Base-by-base conservation (phyloP, 108 stramenopile genomes). In the Discostella stelligeroides region DNA sequence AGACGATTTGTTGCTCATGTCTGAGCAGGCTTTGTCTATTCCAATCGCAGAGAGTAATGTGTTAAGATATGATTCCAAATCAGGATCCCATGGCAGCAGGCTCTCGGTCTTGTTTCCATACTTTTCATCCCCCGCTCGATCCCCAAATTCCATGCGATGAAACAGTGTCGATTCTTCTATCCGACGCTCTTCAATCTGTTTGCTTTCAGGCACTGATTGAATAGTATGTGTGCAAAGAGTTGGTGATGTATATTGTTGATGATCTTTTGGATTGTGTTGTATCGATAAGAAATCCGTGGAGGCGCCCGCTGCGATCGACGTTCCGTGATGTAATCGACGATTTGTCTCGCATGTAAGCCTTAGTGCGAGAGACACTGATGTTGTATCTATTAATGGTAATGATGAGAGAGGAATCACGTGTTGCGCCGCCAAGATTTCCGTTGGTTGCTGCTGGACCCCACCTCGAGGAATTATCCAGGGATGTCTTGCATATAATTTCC, bases 301-400 rank as follows among this genome's bases (percentile, higher is more conserved):
- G 29, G 30, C n/a, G 10, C 54, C n/a, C 27, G 3, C 28, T 18
- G 5, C 29, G 49, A 39, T 50, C 39, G 38, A 48, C 17, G 63
- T 70, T 6, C 68, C 75, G 25, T 27, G 68, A 47, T 68, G 51
- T 24, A 76, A 64, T 5, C 68, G 66, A 41, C 68, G 59, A 60
- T 76, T 76, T 8, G 75, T 76, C 68, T 76, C 75, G 56, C 75
- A 70, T 12, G 75, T 70, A 37, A 76, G 68, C 24, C 75, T 69
- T 48, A 76, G 50, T 58, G 75, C 75, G 23, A 76, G 62, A n/a
- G 68, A 63, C 8, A 65, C 68, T 30, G 75, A 48, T 59, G 48
- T 60, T 58, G 56, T 57, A 59, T 76, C 75, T 59, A 76, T 76
- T 24, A 76, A 46, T 18, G 68, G 63, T 51, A 46, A 28, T 18